Evolutionary conservation across 2,329 filamentous ascomycete genomes (phyloP).

Genomic region (Trichoderma atroviride): DNA sequence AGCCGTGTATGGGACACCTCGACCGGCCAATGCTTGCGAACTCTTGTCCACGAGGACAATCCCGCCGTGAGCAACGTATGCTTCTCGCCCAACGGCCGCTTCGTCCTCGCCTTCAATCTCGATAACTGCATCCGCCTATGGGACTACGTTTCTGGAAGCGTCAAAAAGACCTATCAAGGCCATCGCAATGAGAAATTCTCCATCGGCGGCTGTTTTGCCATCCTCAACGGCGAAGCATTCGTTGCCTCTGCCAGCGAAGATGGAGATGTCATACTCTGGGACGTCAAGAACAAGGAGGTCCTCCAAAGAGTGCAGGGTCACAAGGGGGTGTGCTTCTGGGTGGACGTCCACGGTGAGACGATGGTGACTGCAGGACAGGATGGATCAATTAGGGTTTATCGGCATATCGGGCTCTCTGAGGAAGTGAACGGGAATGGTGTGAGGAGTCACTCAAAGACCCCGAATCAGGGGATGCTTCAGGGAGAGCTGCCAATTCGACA

Average conservation of each 20-base stretch:
- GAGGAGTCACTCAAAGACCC: not conserved
- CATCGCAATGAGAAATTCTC: constrained; percentile 84
- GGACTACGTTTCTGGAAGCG: constrained; percentile 90
- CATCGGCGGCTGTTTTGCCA: constrained; percentile 81
- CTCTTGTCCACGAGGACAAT: constrained; percentile 95
- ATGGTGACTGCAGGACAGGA: constrained; percentile 63
- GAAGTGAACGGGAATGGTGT: constrained; percentile 30
- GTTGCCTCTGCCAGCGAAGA: constrained; percentile 86
- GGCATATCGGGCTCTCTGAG: constrained; percentile 34
- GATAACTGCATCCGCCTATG: constrained; percentile 89
- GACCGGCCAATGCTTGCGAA: constrained; percentile 92
- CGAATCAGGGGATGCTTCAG: constrained; percentile 61
- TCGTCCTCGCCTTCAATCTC: constrained; percentile 86
- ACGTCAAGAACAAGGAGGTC: constrained; percentile 81
- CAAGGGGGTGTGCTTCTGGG: constrained; percentile 65
- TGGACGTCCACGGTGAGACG: constrained; percentile 59
- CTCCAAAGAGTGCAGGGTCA: constrained; percentile 66
- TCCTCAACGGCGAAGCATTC: constrained; percentile 56
- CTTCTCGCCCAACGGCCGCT: constrained; percentile 93
- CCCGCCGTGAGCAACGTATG: constrained; percentile 84
- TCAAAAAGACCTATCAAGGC: constrained; percentile 96
- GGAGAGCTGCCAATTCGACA: constrained; percentile 51
- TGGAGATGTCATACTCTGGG: constrained; percentile 84
- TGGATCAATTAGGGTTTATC: constrained; percentile 54
- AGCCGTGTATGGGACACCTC: constrained; percentile 93